Base-by-base conservation (phyloP, 331 rosid species). In the Ulmus americana region DNA sequence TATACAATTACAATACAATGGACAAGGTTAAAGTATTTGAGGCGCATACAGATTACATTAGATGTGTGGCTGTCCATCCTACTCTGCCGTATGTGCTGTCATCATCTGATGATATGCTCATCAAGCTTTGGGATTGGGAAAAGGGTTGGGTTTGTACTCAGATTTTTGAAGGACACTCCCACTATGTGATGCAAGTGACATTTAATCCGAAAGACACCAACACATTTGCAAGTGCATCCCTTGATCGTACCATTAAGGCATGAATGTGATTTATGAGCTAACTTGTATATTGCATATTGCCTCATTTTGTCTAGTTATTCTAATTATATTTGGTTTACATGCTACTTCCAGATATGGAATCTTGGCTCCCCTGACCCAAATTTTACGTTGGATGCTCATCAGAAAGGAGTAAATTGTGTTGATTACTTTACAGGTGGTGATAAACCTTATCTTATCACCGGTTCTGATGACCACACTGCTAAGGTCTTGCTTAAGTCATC, bases 161-260 rank as follows among this genome's bases (percentile, higher is more conserved):
- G 79, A 88, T 95, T 77, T 95, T 90, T 81, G 99, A 95, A 83
- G 99, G 97, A 39, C 99, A 95, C 71, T 95, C 97, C 49, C 99
- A 95, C 82, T 95, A 90, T 78, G 95, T 95, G 61, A 95, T 95
- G 99, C 99, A 95, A 95, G 99, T 95, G 68, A 95, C 97, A 51
- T 90, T 95, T 79, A 95, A 95, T 76, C 99, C 99, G 10, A 95
- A 95, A 78, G 99, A 95, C 73, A 95, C 96, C 48, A 95, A 95
- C 78, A 95, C 99, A 66, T 95, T 95, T 84, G 99, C 99, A 28
- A 90, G 97, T 84, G 99, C 99, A 46, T 95, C 99, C 49, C 99
- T 95, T 75, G 99, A 95, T 77, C 97, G 99, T 52, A 95, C 97
- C 73, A 90, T 94, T 79, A 94, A 90, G 96, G 99, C 85, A 85